A percentile compares a stretch with the other conserved stretches of the same genome.
Evolutionary conservation across 1,284 basidiomycete species (phyloP).

Genomic region (Sphaerobolus stellatus): DNA sequence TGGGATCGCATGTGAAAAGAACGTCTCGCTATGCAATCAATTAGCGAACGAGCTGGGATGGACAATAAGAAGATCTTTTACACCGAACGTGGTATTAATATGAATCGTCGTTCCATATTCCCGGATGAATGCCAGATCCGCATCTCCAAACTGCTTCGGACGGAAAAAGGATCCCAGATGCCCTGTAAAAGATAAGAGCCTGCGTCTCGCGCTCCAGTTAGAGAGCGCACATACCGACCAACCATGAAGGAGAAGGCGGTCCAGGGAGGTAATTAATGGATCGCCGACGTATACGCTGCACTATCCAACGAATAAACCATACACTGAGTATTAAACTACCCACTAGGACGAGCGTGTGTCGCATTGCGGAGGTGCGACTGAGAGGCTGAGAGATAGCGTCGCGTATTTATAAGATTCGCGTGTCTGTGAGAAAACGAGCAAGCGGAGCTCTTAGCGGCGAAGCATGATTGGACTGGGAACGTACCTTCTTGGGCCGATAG

Average conservation of each 20-base stretch:
- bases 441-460: no score
- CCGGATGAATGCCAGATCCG: constrained; percentile 21
- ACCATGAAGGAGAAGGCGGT: not conserved
- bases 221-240: not conserved
- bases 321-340: no score
- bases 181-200: not conserved
- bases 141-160: constrained; percentile 29
- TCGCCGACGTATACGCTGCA: not conserved
- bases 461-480: no score
- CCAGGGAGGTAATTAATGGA: not conserved
- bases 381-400: no score
- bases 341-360: no score
- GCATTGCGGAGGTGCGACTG: no score
- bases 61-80: constrained; percentile 14
- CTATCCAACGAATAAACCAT: not conserved
- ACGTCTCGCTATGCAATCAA: not conserved
- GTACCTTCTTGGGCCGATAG: no score
- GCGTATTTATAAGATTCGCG: no score
- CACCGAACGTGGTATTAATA: constrained; percentile 25
- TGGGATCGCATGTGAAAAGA: not conserved
- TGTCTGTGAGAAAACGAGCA: no score
- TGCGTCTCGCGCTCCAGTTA: not conserved
- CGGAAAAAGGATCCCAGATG: not conserved
- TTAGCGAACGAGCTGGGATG: not conserved
- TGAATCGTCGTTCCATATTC: constrained; percentile 35